A percentile compares a stretch with the other conserved stretches of the same genome.
phyloP scores from a whole-genome alignment of 1,284 basidiomycete genomes.

The Spongispora temasekensis region DNA sequence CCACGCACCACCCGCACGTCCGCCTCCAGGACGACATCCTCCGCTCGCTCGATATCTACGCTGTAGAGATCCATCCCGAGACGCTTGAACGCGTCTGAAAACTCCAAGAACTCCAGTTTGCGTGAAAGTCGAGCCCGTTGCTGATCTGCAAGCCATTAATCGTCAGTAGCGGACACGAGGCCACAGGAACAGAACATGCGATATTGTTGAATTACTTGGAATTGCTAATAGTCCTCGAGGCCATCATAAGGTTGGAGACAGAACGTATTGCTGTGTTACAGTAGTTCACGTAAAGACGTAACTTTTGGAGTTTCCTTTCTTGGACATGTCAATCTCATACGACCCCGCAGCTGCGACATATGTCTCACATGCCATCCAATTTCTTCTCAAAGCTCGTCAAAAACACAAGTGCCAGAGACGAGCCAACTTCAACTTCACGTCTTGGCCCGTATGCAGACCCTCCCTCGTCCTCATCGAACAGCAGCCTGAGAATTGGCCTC shows the following conservation, averaged over 20 bases:
- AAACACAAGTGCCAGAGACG: constrained; percentile 18
- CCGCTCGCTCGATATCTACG: constrained; percentile 25
- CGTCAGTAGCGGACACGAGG: not conserved
- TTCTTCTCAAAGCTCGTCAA: constrained; percentile 55
- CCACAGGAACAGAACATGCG: constrained; percentile 14
- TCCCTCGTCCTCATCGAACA: constrained; percentile 27
- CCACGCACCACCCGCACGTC: constrained; percentile 31
- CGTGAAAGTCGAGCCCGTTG: constrained; percentile 29
- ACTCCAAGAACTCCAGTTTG: constrained; percentile 15
- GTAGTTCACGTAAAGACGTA: no score
- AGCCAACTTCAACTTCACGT: constrained; percentile 16
- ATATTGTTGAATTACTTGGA: constrained; percentile 19
- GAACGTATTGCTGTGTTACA: not conserved
- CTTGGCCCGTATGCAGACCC: constrained; percentile 7
- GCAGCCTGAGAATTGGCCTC: constrained; percentile 34
- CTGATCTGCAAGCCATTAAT: constrained; percentile 20
- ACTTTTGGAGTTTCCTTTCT: not conserved
- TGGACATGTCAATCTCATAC: not conserved
- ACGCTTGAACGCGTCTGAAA: constrained; percentile 26
- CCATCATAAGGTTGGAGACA: constrained; percentile 9
- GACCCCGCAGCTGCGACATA: not conserved
- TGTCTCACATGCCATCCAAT: constrained; percentile 44
- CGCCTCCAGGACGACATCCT: constrained; percentile 30
- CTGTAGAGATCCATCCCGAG: constrained; percentile 30
- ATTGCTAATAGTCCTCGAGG: constrained; percentile 19